Percentiles rank a stretch among this genome's conserved stretches.
Conservation (phyloP, 2,329 filamentous ascomycete genomes). For the Diatrype stigma region DNA sequence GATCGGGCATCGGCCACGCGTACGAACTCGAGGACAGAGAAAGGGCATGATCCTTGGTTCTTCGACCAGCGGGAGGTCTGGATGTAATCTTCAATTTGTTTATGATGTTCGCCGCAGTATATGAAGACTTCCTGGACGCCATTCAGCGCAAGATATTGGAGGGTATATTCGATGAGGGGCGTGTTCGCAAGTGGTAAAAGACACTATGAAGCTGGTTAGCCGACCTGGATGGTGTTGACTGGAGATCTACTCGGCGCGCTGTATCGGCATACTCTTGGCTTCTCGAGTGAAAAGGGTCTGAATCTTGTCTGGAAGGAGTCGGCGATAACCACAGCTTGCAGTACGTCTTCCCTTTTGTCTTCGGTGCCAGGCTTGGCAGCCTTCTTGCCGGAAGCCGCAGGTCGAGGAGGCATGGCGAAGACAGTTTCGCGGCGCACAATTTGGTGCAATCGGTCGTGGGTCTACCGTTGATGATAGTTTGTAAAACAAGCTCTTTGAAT, state of each 20-base stretch:
- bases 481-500: not conserved
- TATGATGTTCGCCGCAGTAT: conserved; percentile 83
- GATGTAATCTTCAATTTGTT: conserved; percentile 84
- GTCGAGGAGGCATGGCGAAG: conserved; percentile 20
- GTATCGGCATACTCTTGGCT: conserved; percentile 62
- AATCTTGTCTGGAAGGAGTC: conserved; percentile 95
- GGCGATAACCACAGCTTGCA: conserved; percentile 63
- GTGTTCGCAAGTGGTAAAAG: conserved; percentile 89
- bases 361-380: conserved; percentile 43
- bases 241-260: conserved; percentile 3
- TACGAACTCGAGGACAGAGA: conserved; percentile 77
- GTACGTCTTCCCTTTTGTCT: conserved; percentile 55
- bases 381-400: conserved; percentile 43
- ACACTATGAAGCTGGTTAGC: conserved; percentile 54
- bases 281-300: conserved; percentile 81
- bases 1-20: conserved; percentile 79
- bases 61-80: conserved; percentile 70
- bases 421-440: not conserved
- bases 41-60: conserved; percentile 54
- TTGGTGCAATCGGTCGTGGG: too few relatives aligned
- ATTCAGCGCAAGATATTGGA: conserved; percentile 92
- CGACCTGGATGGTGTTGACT: conserved; percentile 12
- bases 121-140: conserved; percentile 93
- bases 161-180: conserved; percentile 93
- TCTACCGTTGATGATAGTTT: not conserved